These are phyloP conservation scores for Termitomyces sp. DNA, from an alignment of 1,284 basidiomycete genomes.

Conservation along the genomic window DNA sequence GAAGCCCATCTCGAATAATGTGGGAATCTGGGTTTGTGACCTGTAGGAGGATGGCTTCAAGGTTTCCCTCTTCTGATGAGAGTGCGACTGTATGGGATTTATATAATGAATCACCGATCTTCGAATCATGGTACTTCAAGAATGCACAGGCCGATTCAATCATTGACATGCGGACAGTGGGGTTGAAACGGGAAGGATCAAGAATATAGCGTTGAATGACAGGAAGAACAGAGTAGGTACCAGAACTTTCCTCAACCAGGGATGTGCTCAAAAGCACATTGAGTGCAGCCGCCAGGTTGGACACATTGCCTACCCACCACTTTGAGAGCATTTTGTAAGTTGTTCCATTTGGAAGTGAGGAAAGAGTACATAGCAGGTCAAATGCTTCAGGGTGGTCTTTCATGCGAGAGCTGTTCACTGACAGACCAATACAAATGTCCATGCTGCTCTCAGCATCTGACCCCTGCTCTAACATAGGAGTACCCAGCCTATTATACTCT, in stretches of 20 bases:
- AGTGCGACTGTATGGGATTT: neutral
- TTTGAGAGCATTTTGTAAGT: neutral
- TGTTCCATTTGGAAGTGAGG: slow-evolving; percentile 7
- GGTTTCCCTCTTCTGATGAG: slow-evolving; percentile 3
- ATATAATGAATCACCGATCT: neutral
- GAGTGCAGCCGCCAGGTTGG: neutral
- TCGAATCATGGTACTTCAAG: neutral
- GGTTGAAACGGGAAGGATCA: slow-evolving; percentile 3
- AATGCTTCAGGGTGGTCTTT: slow-evolving; percentile 2
- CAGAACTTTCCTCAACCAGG: neutral
- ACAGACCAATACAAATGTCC: slow-evolving; percentile 10
- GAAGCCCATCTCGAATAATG: neutral
- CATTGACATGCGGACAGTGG: neutral
- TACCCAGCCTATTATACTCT: neutral
- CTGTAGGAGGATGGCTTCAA: slow-evolving; percentile 3
- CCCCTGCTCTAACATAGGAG: slow-evolving; percentile 3
- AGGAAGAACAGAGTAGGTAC: slow-evolving; percentile 4
- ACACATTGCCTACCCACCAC: slow-evolving; percentile 4
- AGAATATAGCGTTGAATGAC: slow-evolving; percentile 10
- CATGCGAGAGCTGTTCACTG: slow-evolving; percentile 9
- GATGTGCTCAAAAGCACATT: slow-evolving; percentile 1
- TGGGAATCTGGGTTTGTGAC: neutral
- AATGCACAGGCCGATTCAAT: slow-evolving; percentile 1
- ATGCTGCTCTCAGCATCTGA: slow-evolving; percentile 9
- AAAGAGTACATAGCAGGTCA: slow-evolving; percentile 4